Conservation (phyloP, 306 rosid species). For the Begonia loranthoides region DNA sequence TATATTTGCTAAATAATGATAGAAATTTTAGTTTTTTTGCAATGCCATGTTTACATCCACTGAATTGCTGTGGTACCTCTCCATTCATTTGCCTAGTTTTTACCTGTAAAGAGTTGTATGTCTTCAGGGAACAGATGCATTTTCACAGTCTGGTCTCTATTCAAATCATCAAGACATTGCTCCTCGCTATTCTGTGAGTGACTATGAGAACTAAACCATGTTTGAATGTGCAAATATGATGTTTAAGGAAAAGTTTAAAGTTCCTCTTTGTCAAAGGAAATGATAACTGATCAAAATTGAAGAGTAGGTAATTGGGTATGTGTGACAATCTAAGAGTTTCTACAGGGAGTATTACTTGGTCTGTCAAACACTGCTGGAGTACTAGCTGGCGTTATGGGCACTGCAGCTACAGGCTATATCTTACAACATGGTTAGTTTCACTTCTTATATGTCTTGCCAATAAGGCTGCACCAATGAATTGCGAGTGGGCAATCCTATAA, state of each 20-base stretch:
- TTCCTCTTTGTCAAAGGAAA: too few relatives aligned
- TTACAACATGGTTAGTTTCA: slow-evolving; percentile 64
- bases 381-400: slow-evolving; percentile 98
- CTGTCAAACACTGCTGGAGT: slow-evolving; percentile 96
- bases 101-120: too few relatives aligned
- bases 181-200: slow-evolving; percentile 89
- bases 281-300: background rate
- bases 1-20: background rate
- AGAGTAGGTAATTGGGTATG: background rate
- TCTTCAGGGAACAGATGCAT: slow-evolving; percentile 91
- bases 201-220: background rate
- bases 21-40: too few relatives aligned
- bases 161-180: slow-evolving; percentile 99
- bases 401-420: slow-evolving; percentile 94
- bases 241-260: too few relatives aligned
- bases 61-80: too few relatives aligned
- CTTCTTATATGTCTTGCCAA: background rate
- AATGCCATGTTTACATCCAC: too few relatives aligned
- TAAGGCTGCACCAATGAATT: background rate
- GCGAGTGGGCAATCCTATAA: background rate
- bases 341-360: slow-evolving; percentile 85
- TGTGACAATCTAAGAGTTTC: background rate
- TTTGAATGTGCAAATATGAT: too few relatives aligned
- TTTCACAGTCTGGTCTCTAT: slow-evolving; percentile 93
- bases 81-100: too few relatives aligned